Evolutionary conservation across 2,329 filamentous ascomycete species (phyloP), one percentile per base, ranked within the genome.

Genomic region (Cladophialophora carrionii): DNA sequence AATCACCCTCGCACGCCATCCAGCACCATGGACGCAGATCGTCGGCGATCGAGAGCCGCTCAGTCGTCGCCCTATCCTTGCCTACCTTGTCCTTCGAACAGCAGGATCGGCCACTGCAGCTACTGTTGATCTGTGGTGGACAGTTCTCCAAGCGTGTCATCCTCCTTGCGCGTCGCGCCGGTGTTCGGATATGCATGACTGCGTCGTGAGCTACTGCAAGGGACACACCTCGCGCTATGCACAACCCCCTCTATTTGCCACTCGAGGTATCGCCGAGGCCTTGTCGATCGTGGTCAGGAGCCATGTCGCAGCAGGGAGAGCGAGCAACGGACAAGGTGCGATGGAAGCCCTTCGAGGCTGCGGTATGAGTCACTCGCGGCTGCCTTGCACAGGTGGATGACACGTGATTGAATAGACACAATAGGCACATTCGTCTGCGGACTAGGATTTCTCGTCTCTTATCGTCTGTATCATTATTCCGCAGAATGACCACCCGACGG

Each of bases 401-500:
- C 9, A 51, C 4, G 37, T n/a, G 17, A 43, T n/a, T 20, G n/a
- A 43, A 43, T n/a, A 43, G 14, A n/a, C 7, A n/a, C 17, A 43
- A 43, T 5, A 43, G 6, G 14, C 5, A 43, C 37, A n/a, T 29
- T 51, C 22, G 8, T 29, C 20, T 9, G 12, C 20, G 22, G 22
- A 24, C 20, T 31, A 8, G 12, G 26, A 34, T 10, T 10, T 14
- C 46, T 58, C 20, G 2, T 14, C 8, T 29, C 34, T 37, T 41
- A 24, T 31, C 7, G 26, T n/a, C 48, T 24, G 22, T 34, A 52
- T 60, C 57, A 17, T 54, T 61, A 61, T 53, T 22, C 32, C 31
- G 46, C 31, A 65, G 12, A n/a, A 69, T 67, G 67, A 24, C 67
- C 24, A 67, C 67, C 24, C 57, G 64, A 49, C 59, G 67, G 24